Percentiles rank a stretch among this genome's conserved stretches.
These are phyloP conservation scores for Trichoderma endophyticum DNA, from an alignment of 2,329 filamentous ascomycete species.

Conservation along the genomic window DNA sequence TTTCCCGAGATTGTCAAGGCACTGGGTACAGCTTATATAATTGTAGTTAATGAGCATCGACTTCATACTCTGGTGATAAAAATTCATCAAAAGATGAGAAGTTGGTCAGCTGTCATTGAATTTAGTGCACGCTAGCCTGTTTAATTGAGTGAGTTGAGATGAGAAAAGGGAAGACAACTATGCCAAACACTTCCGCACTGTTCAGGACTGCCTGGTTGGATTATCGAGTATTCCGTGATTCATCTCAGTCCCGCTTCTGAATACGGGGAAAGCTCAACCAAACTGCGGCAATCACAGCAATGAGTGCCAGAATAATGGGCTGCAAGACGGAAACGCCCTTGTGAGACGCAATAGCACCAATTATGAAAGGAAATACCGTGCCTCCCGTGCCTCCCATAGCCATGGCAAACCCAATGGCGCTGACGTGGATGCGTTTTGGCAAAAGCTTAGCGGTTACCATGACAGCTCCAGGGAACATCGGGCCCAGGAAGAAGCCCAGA, in stretches of 20 bases:
- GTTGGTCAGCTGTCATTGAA: no score
- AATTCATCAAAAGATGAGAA: background rate
- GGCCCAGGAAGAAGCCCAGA: slow-evolving; percentile 72
- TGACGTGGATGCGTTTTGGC: slow-evolving; percentile 66
- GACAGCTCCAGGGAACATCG: slow-evolving; percentile 68
- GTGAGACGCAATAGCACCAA: slow-evolving; percentile 57
- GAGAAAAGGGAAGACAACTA: no score
- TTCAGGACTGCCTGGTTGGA: background rate
- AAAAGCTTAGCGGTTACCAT: slow-evolving; percentile 69
- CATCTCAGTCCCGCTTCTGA: slow-evolving; percentile 30
- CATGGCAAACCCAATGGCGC: slow-evolving; percentile 69
- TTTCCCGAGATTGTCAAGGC: background rate
- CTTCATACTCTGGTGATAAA: no score
- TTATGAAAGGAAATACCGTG: slow-evolving; percentile 58
- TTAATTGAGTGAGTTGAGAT: slow-evolving; percentile 14
- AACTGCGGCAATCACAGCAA: slow-evolving; percentile 34
- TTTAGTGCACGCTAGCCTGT: slow-evolving; percentile 17
- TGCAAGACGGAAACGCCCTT: slow-evolving; percentile 50
- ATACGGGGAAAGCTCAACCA: slow-evolving; percentile 38
- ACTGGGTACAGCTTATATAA: background rate
- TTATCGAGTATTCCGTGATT: background rate
- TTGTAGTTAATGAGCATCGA: no score
- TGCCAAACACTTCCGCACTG: background rate
- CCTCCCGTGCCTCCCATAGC: slow-evolving; percentile 70
- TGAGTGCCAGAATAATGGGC: slow-evolving; percentile 46